A percentile compares a stretch with the other conserved stretches of the same genome.
phyloP scores from a whole-genome alignment of 495 filamentous ascomycete genomes.

The Lindgomyces ingoldianus region DNA sequence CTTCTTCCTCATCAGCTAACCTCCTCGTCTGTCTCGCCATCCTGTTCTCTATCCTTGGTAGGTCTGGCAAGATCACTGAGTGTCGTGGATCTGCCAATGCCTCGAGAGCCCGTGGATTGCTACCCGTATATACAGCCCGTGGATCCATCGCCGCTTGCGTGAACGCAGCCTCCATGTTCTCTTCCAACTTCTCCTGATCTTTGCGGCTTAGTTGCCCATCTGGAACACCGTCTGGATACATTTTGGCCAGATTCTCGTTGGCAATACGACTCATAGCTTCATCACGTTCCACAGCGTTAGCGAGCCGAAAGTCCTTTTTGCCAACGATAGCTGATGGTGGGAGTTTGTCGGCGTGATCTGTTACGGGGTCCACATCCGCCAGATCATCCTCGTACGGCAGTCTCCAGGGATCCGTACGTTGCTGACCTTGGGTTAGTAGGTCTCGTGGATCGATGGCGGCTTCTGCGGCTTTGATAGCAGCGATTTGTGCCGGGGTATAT shows the following conservation, averaged over 20 bases:
- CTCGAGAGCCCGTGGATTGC: conserved; percentile 1
- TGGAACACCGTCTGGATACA: conserved; percentile 44
- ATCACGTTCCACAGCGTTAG: conserved; percentile 30
- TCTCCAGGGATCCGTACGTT: conserved; percentile 69
- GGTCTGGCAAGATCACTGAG: conserved; percentile 19
- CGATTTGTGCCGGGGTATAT: conserved; percentile 80
- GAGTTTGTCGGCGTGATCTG: conserved; percentile 31
- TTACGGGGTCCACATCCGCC: conserved; percentile 67
- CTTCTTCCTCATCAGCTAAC: conserved; percentile 42
- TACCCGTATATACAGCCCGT: conserved; percentile 14
- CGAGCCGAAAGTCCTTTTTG: conserved; percentile 11
- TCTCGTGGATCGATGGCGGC: conserved; percentile 75
- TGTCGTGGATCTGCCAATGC: conserved; percentile 31
- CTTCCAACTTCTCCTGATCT: conserved; percentile 15
- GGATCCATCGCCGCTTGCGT: conserved; percentile 33
- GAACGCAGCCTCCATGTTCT: conserved; percentile 23
- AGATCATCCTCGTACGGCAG: conserved; percentile 87
- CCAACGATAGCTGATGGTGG: conserved; percentile 5
- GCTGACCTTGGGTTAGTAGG: conserved; percentile 67
- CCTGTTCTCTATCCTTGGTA: conserved; percentile 31
- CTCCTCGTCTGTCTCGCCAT: conserved; percentile 27
- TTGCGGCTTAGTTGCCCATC: conserved; percentile 13
- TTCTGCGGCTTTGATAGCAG: conserved; percentile 85
- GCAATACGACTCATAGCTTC: conserved; percentile 24
- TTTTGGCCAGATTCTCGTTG: conserved; percentile 57